phyloP scores from a whole-genome alignment of 306 rosid species.

The Acacia crassicarpa region DNA sequence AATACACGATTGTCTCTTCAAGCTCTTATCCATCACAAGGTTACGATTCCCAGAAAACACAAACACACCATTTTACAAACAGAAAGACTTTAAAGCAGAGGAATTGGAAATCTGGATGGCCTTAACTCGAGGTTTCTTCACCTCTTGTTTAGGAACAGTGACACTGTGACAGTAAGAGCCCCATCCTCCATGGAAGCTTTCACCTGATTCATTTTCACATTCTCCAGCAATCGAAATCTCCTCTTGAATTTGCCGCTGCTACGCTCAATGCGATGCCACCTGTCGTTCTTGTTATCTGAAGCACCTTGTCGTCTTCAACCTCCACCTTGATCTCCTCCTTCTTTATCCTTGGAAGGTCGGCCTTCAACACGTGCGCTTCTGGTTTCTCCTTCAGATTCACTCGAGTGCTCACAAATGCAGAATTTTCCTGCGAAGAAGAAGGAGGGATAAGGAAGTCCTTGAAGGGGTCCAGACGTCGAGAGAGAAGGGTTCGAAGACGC shows the following conservation, averaged over 20 bases:
- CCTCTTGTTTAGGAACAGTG: neutral
- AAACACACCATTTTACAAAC: too few relatives aligned
- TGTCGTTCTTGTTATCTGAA: slow-evolving; percentile 37
- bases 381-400: slow-evolving; percentile 48
- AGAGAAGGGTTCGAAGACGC: slow-evolving; percentile 30
- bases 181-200: neutral
- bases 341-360: slow-evolving; percentile 38
- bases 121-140: neutral
- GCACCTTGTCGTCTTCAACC: slow-evolving; percentile 41
- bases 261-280: slow-evolving; percentile 27
- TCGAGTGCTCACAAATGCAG: slow-evolving; percentile 29
- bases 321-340: slow-evolving; percentile 45
- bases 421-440: slow-evolving; percentile 25
- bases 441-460: slow-evolving; percentile 32
- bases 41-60: too few relatives aligned
- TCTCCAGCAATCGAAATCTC: neutral
- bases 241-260: neutral
- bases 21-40: too few relatives aligned
- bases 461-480: slow-evolving; percentile 38
- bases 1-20: too few relatives aligned
- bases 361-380: slow-evolving; percentile 47
- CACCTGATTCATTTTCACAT: neutral
- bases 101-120: neutral
- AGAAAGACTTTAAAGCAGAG: too few relatives aligned
- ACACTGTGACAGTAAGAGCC: neutral